Conservation (phyloP, 441 rosid species). For the Euphorbia celastroides region DNA sequence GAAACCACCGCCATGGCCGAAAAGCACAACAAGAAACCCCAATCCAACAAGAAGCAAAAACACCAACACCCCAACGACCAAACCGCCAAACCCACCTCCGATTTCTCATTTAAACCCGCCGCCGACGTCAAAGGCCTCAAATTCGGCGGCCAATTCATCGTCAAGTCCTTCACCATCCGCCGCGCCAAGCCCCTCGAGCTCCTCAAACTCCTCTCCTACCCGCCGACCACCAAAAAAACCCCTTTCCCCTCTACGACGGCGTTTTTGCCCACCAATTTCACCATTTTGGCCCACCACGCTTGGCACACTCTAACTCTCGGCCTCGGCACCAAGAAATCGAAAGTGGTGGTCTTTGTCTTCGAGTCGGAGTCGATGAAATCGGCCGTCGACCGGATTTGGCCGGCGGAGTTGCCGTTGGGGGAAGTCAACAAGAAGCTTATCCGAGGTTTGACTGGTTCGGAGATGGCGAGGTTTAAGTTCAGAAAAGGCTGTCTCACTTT, state of each 20-base stretch:
- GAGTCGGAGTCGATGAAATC: slow-evolving; percentile 66
- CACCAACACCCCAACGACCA: slow-evolving; percentile 59
- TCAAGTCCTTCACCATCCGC: slow-evolving; percentile 91
- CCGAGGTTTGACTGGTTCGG: slow-evolving; percentile 50
- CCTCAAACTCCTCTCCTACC: slow-evolving; percentile 68
- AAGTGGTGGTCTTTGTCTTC: slow-evolving; percentile 67
- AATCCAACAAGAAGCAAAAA: slow-evolving; percentile 53
- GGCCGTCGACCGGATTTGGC: slow-evolving; percentile 61
- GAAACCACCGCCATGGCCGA: slow-evolving; percentile 29
- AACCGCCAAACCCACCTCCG: slow-evolving; percentile 43
- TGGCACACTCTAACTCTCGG: slow-evolving; percentile 94
- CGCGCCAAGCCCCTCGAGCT: slow-evolving; percentile 74
- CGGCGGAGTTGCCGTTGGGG: slow-evolving; percentile 74
- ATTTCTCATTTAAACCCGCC: slow-evolving; percentile 64
- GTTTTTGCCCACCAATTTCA: slow-evolving; percentile 86
- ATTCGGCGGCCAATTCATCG: slow-evolving; percentile 83
- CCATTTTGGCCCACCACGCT: slow-evolving; percentile 87
- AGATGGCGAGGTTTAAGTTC: slow-evolving; percentile 92
- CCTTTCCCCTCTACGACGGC: slow-evolving; percentile 77
- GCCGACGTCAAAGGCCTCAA: slow-evolving; percentile 80
- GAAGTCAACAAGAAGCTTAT: slow-evolving; percentile 87
- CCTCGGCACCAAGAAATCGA: slow-evolving; percentile 77
- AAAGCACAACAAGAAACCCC: slow-evolving; percentile 27
- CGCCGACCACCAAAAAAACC: slow-evolving; percentile 24
- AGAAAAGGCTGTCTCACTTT: slow-evolving; percentile 92